Evolutionary conservation across 2,329 filamentous ascomycete genomes (phyloP).

Genomic region (Pseudogymnoascus sp.): DNA sequence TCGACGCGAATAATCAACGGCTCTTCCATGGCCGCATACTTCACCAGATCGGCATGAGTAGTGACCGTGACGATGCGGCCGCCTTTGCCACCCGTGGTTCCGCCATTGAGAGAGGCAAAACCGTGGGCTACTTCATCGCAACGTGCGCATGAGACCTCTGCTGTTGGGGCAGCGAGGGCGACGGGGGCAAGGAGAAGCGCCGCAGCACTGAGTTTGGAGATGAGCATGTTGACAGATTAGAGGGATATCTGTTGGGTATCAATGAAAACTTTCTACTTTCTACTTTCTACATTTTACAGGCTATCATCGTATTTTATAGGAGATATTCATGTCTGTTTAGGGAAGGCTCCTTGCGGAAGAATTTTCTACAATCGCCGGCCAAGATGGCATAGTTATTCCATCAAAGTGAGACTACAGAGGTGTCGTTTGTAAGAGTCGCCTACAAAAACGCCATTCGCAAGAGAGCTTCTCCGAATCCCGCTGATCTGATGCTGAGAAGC

Average conservation of each 20-base stretch:
- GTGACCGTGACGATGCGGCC: conserved; percentile 20
- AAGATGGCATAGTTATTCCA: neutral
- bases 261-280: neutral
- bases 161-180: neutral
- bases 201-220: neutral
- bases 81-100: conserved; percentile 20
- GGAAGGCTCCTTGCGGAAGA: neutral
- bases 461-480: neutral
- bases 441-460: neutral
- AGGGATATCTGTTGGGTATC: neutral
- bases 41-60: conserved; percentile 18
- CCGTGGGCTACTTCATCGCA: conserved; percentile 19
- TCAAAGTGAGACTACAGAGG: neutral
- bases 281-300: neutral
- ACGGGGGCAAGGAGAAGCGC: neutral
- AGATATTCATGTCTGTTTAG: neutral
- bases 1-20: conserved; percentile 20
- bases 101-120: conserved; percentile 22
- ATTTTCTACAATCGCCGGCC: neutral
- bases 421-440: neutral
- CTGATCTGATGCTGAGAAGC: neutral
- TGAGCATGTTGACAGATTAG: neutral
- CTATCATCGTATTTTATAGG: neutral
- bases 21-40: conserved; percentile 19
- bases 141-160: neutral